phyloP scores from a whole-genome alignment of 1,284 basidiomycete genomes.

The Amylostereum chailletii region DNA sequence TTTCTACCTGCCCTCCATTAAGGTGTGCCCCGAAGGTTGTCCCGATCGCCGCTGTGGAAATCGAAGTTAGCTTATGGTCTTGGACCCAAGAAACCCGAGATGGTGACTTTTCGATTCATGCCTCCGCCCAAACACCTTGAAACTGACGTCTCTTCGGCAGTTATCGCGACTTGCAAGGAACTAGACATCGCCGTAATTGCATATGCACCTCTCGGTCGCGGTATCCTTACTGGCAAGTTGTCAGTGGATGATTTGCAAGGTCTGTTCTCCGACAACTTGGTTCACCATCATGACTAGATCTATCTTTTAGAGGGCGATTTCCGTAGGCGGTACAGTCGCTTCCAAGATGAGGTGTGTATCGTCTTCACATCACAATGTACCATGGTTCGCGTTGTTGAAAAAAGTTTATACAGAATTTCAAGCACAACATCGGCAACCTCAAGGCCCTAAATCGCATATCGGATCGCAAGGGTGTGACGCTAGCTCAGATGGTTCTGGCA shows the following conservation, averaged over 20 bases:
- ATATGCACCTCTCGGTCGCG: constrained; percentile 50
- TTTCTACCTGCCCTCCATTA: no score
- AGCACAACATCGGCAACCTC: constrained; percentile 48
- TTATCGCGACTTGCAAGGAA: constrained; percentile 30
- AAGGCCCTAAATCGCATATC: constrained; percentile 36
- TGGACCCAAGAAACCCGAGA: constrained; percentile 36
- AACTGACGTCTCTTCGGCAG: constrained; percentile 24
- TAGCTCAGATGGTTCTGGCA: constrained; percentile 50
- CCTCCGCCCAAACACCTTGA: not conserved
- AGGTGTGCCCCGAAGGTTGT: constrained; percentile 22
- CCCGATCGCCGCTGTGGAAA: constrained; percentile 38
- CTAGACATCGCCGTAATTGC: constrained; percentile 41
- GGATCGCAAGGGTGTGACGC: constrained; percentile 35
- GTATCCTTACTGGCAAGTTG: constrained; percentile 43
- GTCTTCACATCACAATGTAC: no score
- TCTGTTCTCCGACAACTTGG: no score
- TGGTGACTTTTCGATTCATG: constrained; percentile 14
- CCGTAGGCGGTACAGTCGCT: constrained; percentile 24
- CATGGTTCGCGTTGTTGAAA: no score
- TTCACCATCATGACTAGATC: no score
- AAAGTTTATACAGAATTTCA: constrained; percentile 26
- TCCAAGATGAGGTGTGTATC: constrained; percentile 20
- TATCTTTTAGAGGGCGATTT: constrained; percentile 21
- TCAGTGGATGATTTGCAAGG: not conserved
- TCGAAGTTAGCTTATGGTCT: constrained; percentile 43